These are phyloP conservation scores for Hanseniaspora singularis DNA, from an alignment of 805 yeast species.

Conservation along the genomic window DNA sequence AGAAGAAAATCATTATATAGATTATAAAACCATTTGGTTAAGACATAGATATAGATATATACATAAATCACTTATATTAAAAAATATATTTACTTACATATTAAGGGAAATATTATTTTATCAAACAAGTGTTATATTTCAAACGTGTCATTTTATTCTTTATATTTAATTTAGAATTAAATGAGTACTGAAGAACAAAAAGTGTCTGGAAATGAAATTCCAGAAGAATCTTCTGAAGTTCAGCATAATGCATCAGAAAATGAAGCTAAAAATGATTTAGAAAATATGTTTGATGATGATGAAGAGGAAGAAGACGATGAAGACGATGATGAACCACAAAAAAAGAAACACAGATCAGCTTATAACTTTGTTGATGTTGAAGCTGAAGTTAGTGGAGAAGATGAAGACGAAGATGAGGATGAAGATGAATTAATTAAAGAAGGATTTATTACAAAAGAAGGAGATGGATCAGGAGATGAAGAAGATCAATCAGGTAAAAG, in stretches of 20 bases:
- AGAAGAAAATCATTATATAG: too few species aligned
- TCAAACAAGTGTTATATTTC: too few species aligned
- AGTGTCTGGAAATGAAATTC: not conserved
- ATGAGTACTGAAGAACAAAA: too few species aligned
- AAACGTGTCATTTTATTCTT: too few species aligned
- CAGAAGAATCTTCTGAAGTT: not conserved
- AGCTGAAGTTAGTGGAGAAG: slow-evolving; percentile 97
- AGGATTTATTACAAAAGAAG: slow-evolving; percentile 53
- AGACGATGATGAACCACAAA: slow-evolving; percentile 37
- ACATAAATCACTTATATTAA: too few species aligned
- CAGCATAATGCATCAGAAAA: slow-evolving; percentile 11
- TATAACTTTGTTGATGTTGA: slow-evolving; percentile 95
- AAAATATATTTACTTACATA: too few species aligned
- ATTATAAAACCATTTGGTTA: too few species aligned
- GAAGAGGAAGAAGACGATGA: slow-evolving; percentile 51
- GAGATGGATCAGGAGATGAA: slow-evolving; percentile 56
- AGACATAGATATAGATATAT: too few species aligned
- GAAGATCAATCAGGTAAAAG: slow-evolving; percentile 34
- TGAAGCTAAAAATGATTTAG: slow-evolving; percentile 34
- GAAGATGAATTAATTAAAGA: slow-evolving; percentile 77
- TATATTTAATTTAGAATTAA: too few species aligned
- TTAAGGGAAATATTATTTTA: too few species aligned
- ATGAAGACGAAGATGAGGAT: slow-evolving; percentile 82
- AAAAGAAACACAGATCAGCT: slow-evolving; percentile 39
- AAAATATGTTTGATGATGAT: slow-evolving; percentile 34